These are phyloP conservation scores for Boletus tomentosulus DNA, from an alignment of 768 basidiomycete genomes.

Conservation along the genomic window DNA sequence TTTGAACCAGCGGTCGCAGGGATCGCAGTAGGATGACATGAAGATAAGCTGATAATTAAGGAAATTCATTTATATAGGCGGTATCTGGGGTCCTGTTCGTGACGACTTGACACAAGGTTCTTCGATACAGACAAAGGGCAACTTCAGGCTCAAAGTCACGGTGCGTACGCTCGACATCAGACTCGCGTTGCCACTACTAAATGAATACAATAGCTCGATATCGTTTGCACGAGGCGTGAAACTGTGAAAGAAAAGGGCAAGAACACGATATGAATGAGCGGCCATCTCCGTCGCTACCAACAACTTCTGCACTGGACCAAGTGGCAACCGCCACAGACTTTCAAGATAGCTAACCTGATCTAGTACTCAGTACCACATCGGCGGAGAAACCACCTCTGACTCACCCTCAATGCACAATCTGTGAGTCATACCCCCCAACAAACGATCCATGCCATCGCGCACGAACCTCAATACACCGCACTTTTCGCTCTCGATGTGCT, in stretches of 20 bases:
- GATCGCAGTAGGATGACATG: conserved; percentile 27
- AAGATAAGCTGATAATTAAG: not conserved
- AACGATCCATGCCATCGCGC: conserved; percentile 34
- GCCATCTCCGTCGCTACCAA: not conserved
- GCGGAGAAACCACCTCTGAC: not conserved
- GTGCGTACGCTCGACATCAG: conserved; percentile 63
- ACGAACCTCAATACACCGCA: conserved; percentile 57
- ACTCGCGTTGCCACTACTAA: not conserved
- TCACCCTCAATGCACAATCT: conserved; percentile 15
- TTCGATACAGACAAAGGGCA: too few species aligned
- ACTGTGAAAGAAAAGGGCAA: not conserved
- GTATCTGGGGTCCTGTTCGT: conserved; percentile 26
- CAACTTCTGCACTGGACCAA: not conserved
- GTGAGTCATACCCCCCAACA: conserved; percentile 23
- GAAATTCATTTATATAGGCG: not conserved
- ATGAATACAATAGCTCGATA: not conserved
- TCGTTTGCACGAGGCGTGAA: not conserved
- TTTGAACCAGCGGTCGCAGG: conserved; percentile 38
- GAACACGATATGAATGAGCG: not conserved
- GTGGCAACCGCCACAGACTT: not conserved
- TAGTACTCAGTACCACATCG: not conserved
- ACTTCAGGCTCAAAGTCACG: conserved; percentile 94
- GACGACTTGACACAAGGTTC: conserved; percentile 14
- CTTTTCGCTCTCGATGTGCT: conserved; percentile 61
- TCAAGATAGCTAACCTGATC: not conserved